These are phyloP conservation scores for Mycena rebaudengoi DNA, from an alignment of 768 basidiomycete genomes.

Conservation along the genomic window DNA sequence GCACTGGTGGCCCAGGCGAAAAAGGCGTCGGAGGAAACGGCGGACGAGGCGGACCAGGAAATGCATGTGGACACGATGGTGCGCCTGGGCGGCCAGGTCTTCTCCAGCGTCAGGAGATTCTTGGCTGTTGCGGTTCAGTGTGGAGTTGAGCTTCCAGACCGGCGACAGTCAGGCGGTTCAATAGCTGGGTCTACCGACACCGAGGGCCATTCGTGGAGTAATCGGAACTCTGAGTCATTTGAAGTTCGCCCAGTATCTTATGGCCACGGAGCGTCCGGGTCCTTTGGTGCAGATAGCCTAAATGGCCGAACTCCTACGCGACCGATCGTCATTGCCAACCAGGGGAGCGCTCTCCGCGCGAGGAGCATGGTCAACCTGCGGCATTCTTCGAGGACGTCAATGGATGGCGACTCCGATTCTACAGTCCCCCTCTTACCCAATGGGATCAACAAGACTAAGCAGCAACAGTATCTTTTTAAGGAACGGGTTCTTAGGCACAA, in stretches of 20 bases:
- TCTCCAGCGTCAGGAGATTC: slow-evolving; percentile 82
- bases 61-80: slow-evolving; percentile 81
- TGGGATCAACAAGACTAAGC: slow-evolving; percentile 39
- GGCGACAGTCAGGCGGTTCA: slow-evolving; percentile 43
- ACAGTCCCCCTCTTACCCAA: slow-evolving; percentile 46
- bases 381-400: slow-evolving; percentile 31
- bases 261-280: slow-evolving; percentile 32
- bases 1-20: slow-evolving; percentile 84
- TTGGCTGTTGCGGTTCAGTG: slow-evolving; percentile 79
- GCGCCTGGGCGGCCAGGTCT: slow-evolving; percentile 80
- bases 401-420: slow-evolving; percentile 48
- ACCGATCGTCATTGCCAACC: slow-evolving; percentile 20
- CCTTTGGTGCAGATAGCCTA: slow-evolving; percentile 23
- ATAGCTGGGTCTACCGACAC: slow-evolving; percentile 39
- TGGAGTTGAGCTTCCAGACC: slow-evolving; percentile 72
- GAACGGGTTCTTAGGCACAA: slow-evolving; percentile 52
- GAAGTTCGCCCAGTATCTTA: slow-evolving; percentile 37
- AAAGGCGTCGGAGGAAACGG: slow-evolving; percentile 62
- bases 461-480: slow-evolving; percentile 48
- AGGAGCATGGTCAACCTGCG: slow-evolving; percentile 65
- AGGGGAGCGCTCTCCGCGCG: slow-evolving; percentile 47
- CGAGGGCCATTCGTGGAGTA: slow-evolving; percentile 39
- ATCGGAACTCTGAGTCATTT: slow-evolving; percentile 40
- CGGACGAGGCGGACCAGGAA: slow-evolving; percentile 55
- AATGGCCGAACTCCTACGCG: slow-evolving; percentile 16